A percentile compares a stretch with the other conserved stretches of the same genome.
These are phyloP conservation scores for Porphyrellus cyaneotinctus DNA, from an alignment of 768 basidiomycete genomes.

Conservation along the genomic window DNA sequence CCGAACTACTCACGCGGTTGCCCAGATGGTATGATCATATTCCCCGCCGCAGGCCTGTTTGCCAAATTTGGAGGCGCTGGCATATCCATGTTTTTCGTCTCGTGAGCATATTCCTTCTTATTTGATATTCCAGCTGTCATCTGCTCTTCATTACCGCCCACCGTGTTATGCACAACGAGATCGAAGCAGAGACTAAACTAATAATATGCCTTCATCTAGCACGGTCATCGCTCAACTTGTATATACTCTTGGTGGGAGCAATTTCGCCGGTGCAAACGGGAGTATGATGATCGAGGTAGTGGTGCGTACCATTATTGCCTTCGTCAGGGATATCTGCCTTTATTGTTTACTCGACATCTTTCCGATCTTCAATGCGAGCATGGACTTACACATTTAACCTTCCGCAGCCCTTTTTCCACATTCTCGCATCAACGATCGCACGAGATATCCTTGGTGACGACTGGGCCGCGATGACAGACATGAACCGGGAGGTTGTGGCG, in stretches of 20 bases:
- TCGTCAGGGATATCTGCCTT: neutral
- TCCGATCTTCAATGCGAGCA: neutral
- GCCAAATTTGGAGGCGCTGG: constrained; percentile 78
- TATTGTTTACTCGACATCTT: neutral
- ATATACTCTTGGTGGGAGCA: constrained; percentile 83
- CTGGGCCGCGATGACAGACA: constrained; percentile 43
- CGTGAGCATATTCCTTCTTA: constrained; percentile 39
- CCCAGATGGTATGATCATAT: constrained; percentile 92
- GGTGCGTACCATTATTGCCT: constrained; percentile 41
- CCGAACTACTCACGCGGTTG: constrained; percentile 4
- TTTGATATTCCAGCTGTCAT: neutral
- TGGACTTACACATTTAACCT: neutral
- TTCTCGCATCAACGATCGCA: constrained; percentile 77
- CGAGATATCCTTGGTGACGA: constrained; percentile 42
- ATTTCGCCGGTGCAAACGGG: constrained; percentile 86
- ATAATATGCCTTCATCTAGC: constrained; percentile 31
- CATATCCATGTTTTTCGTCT: constrained; percentile 93
- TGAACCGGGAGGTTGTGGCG: constrained; percentile 72
- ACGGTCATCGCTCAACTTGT: constrained; percentile 78
- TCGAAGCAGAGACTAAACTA: neutral
- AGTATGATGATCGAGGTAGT: constrained; percentile 99
- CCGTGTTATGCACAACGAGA: neutral
- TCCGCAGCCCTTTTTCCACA: constrained; percentile 88
- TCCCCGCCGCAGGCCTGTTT: constrained; percentile 82
- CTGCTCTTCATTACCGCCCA: constrained; percentile 3